Percentiles rank a stretch among this genome's conserved stretches.
Evolutionary conservation across 2,329 filamentous ascomycete species (phyloP).

Genomic region (Emydomyces testavorans): DNA sequence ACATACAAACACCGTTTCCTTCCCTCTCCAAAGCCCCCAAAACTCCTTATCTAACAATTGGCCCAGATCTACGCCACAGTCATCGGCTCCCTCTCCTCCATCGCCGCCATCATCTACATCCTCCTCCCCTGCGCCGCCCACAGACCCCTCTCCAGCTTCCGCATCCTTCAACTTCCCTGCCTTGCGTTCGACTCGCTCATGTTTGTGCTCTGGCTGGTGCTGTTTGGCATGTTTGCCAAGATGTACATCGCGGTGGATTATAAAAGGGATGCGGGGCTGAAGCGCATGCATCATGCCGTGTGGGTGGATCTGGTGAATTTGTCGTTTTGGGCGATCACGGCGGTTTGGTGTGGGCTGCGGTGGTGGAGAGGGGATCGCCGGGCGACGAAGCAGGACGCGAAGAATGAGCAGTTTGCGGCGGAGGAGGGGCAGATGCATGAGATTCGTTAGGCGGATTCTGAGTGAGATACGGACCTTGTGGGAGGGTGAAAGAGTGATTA

Average conservation of each 20-base stretch:
- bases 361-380: constrained; percentile 26
- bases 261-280: constrained; percentile 43
- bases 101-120: constrained; percentile 55
- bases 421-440: constrained; percentile 11
- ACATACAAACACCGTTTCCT: background rate
- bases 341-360: constrained; percentile 30
- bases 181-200: constrained; percentile 61
- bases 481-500: background rate
- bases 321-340: constrained; percentile 61
- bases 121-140: constrained; percentile 45
- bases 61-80: constrained; percentile 58
- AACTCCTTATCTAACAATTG: constrained; percentile 1
- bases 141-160: constrained; percentile 25
- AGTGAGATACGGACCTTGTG: background rate
- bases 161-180: constrained; percentile 26
- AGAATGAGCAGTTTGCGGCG: constrained; percentile 16
- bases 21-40: background rate
- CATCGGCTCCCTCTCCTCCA: constrained; percentile 52
- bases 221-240: constrained; percentile 74
- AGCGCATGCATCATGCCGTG: constrained; percentile 74
- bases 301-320: constrained; percentile 70
- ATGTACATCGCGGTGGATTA: constrained; percentile 54
- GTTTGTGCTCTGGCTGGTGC: constrained; percentile 65
- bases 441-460: background rate
- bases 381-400: constrained; percentile 9